Conservation (phyloP, 2,329 filamentous ascomycete species). For the Fusarium tupiense region DNA sequence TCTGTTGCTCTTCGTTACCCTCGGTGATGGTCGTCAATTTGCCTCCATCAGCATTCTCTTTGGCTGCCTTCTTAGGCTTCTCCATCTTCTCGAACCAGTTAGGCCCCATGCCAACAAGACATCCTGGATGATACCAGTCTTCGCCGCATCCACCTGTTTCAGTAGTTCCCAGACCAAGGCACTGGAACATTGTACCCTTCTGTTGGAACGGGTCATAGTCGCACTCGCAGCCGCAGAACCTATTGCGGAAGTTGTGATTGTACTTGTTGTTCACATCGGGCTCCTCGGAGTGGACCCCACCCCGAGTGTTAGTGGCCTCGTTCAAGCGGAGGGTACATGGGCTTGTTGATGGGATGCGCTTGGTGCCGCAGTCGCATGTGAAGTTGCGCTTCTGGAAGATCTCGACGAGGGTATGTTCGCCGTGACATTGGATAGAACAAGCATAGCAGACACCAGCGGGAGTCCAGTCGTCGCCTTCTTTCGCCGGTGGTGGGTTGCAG, state of each 20-base stretch:
- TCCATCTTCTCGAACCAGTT: slow-evolving; percentile 72
- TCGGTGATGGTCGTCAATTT: slow-evolving; percentile 62
- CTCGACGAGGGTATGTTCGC: slow-evolving; percentile 93
- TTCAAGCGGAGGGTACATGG: slow-evolving; percentile 83
- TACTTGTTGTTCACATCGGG: slow-evolving; percentile 82
- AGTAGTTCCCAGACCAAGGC: slow-evolving; percentile 81
- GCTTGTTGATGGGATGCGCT: slow-evolving; percentile 73
- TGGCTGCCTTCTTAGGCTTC: slow-evolving; percentile 45
- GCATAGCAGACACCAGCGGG: slow-evolving; percentile 93
- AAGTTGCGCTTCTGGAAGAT: slow-evolving; percentile 97
- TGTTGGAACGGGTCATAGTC: slow-evolving; percentile 90
- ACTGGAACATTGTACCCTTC: slow-evolving; percentile 98
- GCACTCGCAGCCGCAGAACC: slow-evolving; percentile 88
- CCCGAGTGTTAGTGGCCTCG: slow-evolving; percentile 76
- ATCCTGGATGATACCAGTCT: slow-evolving; percentile 98
- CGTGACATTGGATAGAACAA: slow-evolving; percentile 96
- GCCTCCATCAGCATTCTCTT: slow-evolving; percentile 25
- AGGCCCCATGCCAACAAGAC: slow-evolving; percentile 81
- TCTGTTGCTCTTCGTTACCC: slow-evolving; percentile 51
- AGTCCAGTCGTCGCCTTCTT: slow-evolving; percentile 59
- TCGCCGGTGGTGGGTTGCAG: slow-evolving; percentile 82
- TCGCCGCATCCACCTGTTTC: slow-evolving; percentile 92
- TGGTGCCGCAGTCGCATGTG: slow-evolving; percentile 94
- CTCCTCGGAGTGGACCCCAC: slow-evolving; percentile 78
- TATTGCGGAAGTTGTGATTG: slow-evolving; percentile 94